Percentiles rank a stretch among this genome's conserved stretches.
Evolutionary conservation across 108 stramenopile genomes (phyloP).

Genomic region (Craspedostauros australis): DNA sequence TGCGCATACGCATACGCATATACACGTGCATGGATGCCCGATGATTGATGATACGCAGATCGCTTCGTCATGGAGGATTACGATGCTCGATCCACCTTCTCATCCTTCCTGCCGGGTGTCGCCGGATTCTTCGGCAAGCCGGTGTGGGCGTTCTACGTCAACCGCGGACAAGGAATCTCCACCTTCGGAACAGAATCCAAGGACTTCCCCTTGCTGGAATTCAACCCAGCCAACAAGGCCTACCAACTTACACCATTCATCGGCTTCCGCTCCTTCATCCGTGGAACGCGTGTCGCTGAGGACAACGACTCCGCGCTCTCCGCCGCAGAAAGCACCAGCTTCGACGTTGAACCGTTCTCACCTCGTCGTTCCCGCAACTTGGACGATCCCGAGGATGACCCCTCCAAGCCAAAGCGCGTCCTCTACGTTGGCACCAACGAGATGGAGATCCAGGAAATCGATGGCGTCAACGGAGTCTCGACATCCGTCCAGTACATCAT

Average conservation of each 20-base stretch:
- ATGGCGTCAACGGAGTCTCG: slow-evolving; percentile 58
- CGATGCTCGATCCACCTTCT: slow-evolving; percentile 77
- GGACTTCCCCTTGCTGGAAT: slow-evolving; percentile 87
- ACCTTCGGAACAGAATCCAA: slow-evolving; percentile 86
- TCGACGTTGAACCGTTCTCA: slow-evolving; percentile 74
- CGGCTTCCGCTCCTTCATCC: slow-evolving; percentile 92
- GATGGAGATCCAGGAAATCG: slow-evolving; percentile 82
- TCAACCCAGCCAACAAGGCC: slow-evolving; percentile 93
- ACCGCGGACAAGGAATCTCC: slow-evolving; percentile 89
- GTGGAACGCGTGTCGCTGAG: slow-evolving; percentile 58
- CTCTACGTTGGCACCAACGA: slow-evolving; percentile 93
- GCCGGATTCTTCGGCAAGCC: slow-evolving; percentile 88
- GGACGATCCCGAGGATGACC: slow-evolving; percentile 35
- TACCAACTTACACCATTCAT: slow-evolving; percentile 87
- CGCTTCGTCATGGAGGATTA: slow-evolving; percentile 82
- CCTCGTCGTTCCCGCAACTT: slow-evolving; percentile 54
- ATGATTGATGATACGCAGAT: too few species aligned
- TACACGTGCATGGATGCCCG: too few species aligned
- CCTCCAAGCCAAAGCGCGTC: slow-evolving; percentile 66
- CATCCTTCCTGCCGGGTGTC: slow-evolving; percentile 84
- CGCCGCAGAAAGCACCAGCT: slow-evolving; percentile 20
- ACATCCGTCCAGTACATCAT: slow-evolving; percentile 85
- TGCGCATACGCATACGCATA: too few species aligned
- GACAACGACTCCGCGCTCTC: slow-evolving; percentile 24
- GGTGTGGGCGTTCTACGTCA: slow-evolving; percentile 93